Evolutionary conservation across 2,329 filamentous ascomycete genomes (phyloP), one percentile per base, ranked within the genome.

Genomic region (Boeremia exigua): DNA sequence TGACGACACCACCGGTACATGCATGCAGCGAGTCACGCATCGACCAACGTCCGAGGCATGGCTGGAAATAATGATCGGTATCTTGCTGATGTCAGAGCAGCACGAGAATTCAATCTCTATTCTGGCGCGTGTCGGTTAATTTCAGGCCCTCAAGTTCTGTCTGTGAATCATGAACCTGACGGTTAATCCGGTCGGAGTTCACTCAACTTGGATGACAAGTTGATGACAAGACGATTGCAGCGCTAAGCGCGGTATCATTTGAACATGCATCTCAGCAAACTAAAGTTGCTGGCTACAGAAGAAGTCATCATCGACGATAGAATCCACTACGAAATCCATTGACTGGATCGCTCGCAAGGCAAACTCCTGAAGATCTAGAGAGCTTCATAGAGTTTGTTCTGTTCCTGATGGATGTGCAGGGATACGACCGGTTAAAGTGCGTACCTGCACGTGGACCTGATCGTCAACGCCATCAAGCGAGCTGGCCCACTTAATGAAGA

Each of bases 381-480:
- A 54, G 36, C 48, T 56, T 37, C 14, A 40, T 28, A 47, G 23
- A 50, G 40, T 30, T 52, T 54, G 52, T 62, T 56, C 52, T 54
- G 52, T 63, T 56, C 54, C 56, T 60, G 54, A 34, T 23, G 19
- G n/a, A 56, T 48, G 37, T n/a, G 46, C 54, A 56, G 40, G 36
- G 40, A 56, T 61, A 36, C 38, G 40, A 49, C 42, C 56, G 63
- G 61, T 56, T 67, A 66, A 65, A 61, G 36, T 60, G 53, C 40
- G 47, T 44, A 50, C 47, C 42, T 59, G 60, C 63, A 68, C 60
- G 61, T 65, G 60, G 60, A 55, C 52, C 38, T 58, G 53, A 64
- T 58, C 58, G 48, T 62, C 60, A 53, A 55, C 58, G 54, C 62
- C 51, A 62, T 34, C 23, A 60, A 64, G 59, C 56, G 54, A 62